phyloP scores from a whole-genome alignment of 257 asterid genomes.

The Scutellaria galericulata region DNA sequence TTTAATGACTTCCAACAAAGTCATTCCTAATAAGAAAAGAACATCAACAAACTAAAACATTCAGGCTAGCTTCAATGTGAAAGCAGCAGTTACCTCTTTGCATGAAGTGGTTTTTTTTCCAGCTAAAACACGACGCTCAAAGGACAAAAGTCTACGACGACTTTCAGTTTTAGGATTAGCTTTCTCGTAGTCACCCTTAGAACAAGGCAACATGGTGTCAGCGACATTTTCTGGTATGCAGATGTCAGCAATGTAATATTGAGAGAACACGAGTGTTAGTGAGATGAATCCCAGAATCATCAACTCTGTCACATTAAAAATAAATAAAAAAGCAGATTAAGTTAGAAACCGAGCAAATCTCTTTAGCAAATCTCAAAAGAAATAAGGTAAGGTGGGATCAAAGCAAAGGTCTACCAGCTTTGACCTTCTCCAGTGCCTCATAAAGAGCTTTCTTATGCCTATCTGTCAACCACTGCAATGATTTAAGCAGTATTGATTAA shows the following conservation, averaged over 20 bases:
- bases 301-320: conserved; percentile 68
- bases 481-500: conserved; percentile 6
- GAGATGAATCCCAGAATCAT: conserved; percentile 98
- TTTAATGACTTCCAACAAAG: background rate
- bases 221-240: conserved; percentile 79
- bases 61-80: background rate
- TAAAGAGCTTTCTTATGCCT: conserved; percentile 82
- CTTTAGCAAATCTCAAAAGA: background rate
- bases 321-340: background rate
- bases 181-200: background rate
- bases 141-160: conserved; percentile 61
- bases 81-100: conserved; percentile 49
- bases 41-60: no score
- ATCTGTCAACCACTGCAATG: conserved; percentile 71
- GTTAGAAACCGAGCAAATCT: conserved; percentile 21
- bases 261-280: conserved; percentile 75
- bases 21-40: no score
- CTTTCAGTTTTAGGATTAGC: conserved; percentile 29
- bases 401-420: conserved; percentile 63
- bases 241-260: conserved; percentile 81
- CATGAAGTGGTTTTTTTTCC: conserved; percentile 44
- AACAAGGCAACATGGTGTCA: conserved; percentile 80
- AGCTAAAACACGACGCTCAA: conserved; percentile 67
- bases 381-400: background rate
- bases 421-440: conserved; percentile 93